A percentile compares a stretch with the other conserved stretches of the same genome.
Evolutionary conservation across 208 protist genomes (phyloP).

Genomic region (Leishmania martiniquensis): DNA sequence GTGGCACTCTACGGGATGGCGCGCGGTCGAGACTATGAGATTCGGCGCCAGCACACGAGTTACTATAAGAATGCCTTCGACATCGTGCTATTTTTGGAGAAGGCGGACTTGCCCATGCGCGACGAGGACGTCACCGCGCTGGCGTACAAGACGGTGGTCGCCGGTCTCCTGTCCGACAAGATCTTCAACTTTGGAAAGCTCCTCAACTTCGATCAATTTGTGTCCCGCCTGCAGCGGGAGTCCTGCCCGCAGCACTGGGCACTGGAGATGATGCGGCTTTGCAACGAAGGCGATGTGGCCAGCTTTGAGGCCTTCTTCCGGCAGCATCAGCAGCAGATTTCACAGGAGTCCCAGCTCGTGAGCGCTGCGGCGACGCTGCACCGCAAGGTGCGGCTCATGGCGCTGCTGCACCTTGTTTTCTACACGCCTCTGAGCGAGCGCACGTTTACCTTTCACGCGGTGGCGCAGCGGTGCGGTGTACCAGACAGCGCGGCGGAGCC

Average conservation of each 20-base stretch:
- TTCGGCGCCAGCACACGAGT: conserved; percentile 75
- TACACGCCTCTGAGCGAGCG: conserved; percentile 92
- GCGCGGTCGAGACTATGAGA: conserved; percentile 88
- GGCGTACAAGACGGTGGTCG: conserved; percentile 75
- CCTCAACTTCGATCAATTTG: conserved; percentile 70
- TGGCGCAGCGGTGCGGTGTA: conserved; percentile 75
- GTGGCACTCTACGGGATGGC: conserved; percentile 71
- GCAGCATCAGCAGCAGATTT: conserved; percentile 44
- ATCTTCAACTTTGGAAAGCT: conserved; percentile 91
- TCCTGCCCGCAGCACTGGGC: conserved; percentile 55
- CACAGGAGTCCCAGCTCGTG: conserved; percentile 37
- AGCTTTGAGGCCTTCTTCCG: conserved; percentile 68
- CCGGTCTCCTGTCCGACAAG: conserved; percentile 81
- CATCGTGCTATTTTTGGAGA: conserved; percentile 71
- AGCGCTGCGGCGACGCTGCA: conserved; percentile 31
- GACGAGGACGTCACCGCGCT: conserved; percentile 60
- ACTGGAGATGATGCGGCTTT: conserved; percentile 74
- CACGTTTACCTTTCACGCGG: conserved; percentile 77
- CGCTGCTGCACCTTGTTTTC: conserved; percentile 96
- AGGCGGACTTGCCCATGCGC: conserved; percentile 75
- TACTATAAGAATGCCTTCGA: conserved; percentile 90
- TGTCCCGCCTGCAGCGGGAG: conserved; percentile 34
- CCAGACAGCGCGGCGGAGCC: conserved; percentile 86
- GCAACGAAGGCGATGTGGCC: conserved; percentile 81
- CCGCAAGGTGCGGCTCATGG: conserved; percentile 92